Percentiles rank a stretch among this genome's conserved stretches.
phyloP scores from a whole-genome alignment of 208 protist species.

The Crithidia fasciculata region DNA sequence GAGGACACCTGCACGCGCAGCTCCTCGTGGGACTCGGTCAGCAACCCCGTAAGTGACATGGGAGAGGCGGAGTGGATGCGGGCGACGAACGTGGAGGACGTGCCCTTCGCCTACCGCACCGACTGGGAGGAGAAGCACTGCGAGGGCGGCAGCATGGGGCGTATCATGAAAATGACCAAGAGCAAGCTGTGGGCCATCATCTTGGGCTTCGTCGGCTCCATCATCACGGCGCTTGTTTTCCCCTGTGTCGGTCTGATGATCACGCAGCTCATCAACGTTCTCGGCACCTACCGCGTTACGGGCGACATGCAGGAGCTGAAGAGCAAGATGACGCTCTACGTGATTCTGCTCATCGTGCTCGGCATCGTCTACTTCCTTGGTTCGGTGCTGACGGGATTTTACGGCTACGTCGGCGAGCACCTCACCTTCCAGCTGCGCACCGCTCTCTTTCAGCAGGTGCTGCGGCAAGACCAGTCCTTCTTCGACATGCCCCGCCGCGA shows the following conservation, averaged over 20 bases:
- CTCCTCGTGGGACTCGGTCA: slow-evolving; percentile 26
- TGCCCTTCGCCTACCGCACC: slow-evolving; percentile 61
- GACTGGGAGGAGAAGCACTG: slow-evolving; percentile 56
- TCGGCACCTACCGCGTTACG: slow-evolving; percentile 44
- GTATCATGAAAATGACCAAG: slow-evolving; percentile 61
- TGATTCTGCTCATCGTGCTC: slow-evolving; percentile 57
- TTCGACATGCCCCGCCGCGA: slow-evolving; percentile 84
- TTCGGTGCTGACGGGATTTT: slow-evolving; percentile 60
- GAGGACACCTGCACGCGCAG: not conserved
- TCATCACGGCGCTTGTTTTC: slow-evolving; percentile 39
- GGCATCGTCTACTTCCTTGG: slow-evolving; percentile 42
- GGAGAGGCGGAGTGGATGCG: slow-evolving; percentile 39
- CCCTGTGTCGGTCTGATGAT: slow-evolving; percentile 58
- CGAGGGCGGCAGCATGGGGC: slow-evolving; percentile 46
- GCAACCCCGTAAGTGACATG: not conserved
- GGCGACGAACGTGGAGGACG: slow-evolving; percentile 50
- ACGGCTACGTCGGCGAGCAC: slow-evolving; percentile 77
- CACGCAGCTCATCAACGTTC: slow-evolving; percentile 45
- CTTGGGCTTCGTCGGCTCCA: slow-evolving; percentile 65
- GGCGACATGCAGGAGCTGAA: slow-evolving; percentile 36
- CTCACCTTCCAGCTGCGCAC: slow-evolving; percentile 70
- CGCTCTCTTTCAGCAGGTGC: slow-evolving; percentile 66
- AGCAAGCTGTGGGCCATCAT: slow-evolving; percentile 39
- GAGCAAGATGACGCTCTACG: slow-evolving; percentile 41
- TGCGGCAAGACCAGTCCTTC: slow-evolving; percentile 87